Conservation (phyloP, 192 early-diverging fungal genomes). For the Coemansia umbellata region DNA sequence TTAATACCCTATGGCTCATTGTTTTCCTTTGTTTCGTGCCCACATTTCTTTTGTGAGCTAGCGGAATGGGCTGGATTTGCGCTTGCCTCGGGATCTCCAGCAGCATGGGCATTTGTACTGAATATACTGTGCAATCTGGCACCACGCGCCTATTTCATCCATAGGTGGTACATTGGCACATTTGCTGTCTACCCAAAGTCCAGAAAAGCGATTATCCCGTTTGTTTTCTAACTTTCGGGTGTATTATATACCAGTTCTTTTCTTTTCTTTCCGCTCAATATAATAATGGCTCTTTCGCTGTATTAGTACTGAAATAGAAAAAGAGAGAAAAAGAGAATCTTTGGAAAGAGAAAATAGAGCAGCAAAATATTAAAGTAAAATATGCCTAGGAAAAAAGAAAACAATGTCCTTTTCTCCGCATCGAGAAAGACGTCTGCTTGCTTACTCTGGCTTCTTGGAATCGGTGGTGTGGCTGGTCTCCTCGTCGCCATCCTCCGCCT, state of each 20-base stretch:
- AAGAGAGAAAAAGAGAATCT: too few relatives aligned
- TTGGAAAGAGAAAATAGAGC: too few relatives aligned
- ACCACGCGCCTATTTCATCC: constrained; percentile 40
- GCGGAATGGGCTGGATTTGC: constrained; percentile 50
- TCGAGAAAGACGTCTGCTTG: too few relatives aligned
- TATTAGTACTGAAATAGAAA: too few relatives aligned
- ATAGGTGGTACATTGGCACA: constrained; percentile 34
- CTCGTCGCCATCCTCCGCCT: constrained; percentile 26
- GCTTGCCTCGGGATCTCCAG: constrained; percentile 27
- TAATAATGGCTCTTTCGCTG: too few relatives aligned
- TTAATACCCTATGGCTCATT: constrained; percentile 29
- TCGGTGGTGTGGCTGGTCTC: constrained; percentile 6
- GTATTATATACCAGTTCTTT: not conserved
- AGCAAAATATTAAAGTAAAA: too few relatives aligned
- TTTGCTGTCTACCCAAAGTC: constrained; percentile 36
- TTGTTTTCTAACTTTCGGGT: constrained; percentile 21
- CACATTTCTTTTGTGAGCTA: constrained; percentile 50
- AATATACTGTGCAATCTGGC: constrained; percentile 31
- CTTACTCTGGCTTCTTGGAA: constrained; percentile 38
- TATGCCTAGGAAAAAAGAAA: too few relatives aligned
- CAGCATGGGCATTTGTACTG: constrained; percentile 45
- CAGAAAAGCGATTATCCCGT: constrained; percentile 47
- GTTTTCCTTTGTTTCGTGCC: constrained; percentile 45
- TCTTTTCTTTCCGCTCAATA: too few relatives aligned
- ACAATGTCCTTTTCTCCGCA: too few relatives aligned